Evolutionary conservation across 176 grass and related monocot genomes (phyloP).

Genomic region (Luzula sylvatica): DNA sequence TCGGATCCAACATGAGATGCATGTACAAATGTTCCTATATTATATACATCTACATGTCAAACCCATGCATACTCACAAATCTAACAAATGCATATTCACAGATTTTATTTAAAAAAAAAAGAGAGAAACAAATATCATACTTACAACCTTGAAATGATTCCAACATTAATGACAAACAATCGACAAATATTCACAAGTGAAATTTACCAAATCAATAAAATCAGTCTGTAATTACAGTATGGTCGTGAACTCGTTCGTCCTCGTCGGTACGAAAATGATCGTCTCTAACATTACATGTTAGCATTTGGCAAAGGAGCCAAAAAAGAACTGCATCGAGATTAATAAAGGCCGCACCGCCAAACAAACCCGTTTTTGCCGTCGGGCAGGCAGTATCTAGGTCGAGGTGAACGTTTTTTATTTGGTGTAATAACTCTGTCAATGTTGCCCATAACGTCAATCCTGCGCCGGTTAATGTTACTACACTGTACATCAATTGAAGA

Average conservation of each 20-base stretch:
- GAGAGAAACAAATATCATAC: too few species aligned
- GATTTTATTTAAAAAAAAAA: too few species aligned
- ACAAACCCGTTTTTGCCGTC: slow-evolving; percentile 43
- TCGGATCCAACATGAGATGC: too few species aligned
- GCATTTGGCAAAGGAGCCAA: slow-evolving; percentile 48
- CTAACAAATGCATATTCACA: too few species aligned
- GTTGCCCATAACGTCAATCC: slow-evolving; percentile 36
- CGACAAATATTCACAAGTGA: too few species aligned
- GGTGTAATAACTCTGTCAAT: slow-evolving; percentile 29
- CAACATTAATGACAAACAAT: too few species aligned
- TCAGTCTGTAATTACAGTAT: too few species aligned
- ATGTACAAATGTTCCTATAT: too few species aligned
- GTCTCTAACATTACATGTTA: slow-evolving; percentile 34
- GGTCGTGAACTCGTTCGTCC: not conserved
- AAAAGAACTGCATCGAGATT: slow-evolving; percentile 51
- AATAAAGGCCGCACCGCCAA: slow-evolving; percentile 45
- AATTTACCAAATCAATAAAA: too few species aligned
- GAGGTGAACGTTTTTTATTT: slow-evolving; percentile 30
- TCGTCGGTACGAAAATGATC: slow-evolving; percentile 25
- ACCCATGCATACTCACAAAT: too few species aligned
- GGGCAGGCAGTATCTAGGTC: slow-evolving; percentile 24
- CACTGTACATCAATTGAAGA: slow-evolving; percentile 19
- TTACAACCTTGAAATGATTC: too few species aligned
- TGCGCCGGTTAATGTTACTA: slow-evolving; percentile 19
- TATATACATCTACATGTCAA: too few species aligned